Percentiles rank a stretch among this genome's conserved stretches.
Conservation (phyloP, 768 basidiomycete species). For the Lactifluus hygrophoroides region DNA sequence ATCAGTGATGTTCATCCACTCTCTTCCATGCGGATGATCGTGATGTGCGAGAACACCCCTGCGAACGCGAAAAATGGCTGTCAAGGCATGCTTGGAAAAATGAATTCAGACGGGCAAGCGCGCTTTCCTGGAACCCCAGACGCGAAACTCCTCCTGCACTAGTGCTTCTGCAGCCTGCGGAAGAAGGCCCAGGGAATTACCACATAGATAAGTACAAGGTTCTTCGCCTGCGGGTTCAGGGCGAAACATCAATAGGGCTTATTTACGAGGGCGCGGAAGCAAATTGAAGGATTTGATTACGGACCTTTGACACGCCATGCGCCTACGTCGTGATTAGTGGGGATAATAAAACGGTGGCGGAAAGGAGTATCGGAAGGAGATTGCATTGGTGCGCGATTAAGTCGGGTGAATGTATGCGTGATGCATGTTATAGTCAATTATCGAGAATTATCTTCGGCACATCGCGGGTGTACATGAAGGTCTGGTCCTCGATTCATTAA, state of each 20-base stretch:
- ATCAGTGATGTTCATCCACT: conserved; percentile 76
- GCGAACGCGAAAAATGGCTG: conserved; percentile 11
- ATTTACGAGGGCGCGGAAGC: conserved; percentile 10
- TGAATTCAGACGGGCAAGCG: conserved; percentile 2
- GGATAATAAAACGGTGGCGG: conserved; percentile 22
- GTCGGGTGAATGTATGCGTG: neutral
- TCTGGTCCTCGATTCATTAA: neutral
- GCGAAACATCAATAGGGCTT: conserved; percentile 3
- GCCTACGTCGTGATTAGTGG: conserved; percentile 44
- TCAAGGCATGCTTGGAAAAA: conserved; percentile 19
- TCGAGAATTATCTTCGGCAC: neutral
- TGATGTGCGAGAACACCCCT: conserved; percentile 90
- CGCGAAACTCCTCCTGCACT: conserved; percentile 72
- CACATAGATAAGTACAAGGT: conserved; percentile 80
- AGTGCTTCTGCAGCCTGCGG: conserved; percentile 64
- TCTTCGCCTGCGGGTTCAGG: conserved; percentile 32
- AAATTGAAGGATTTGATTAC: neutral
- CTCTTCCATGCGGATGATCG: conserved; percentile 71
- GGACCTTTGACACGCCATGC: conserved; percentile 27
- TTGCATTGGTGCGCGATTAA: neutral
- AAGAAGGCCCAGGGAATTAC: conserved; percentile 87
- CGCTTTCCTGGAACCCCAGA: conserved; percentile 68
- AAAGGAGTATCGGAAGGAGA: conserved; percentile 9
- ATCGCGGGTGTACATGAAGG: too few species aligned
- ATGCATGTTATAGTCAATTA: neutral